Percentiles rank a stretch among this genome's conserved stretches.
Conservation (phyloP, 345 rosid species). For the Citrus reticulata region DNA sequence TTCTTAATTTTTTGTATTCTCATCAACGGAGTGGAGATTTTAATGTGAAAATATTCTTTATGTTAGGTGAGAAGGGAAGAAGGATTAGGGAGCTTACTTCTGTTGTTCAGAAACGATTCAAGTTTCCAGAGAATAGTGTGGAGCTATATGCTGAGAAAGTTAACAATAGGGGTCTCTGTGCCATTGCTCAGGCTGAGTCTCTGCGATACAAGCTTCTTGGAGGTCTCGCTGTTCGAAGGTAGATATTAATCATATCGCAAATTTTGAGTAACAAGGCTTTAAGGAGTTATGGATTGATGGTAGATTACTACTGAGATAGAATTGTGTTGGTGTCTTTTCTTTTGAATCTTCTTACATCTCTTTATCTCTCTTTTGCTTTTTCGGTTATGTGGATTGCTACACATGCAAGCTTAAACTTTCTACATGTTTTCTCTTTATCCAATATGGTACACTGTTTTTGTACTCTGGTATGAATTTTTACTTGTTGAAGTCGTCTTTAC, state of each 20-base stretch:
- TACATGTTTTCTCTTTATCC: no score
- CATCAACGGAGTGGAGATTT: no score
- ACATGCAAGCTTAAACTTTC: background rate
- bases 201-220: slow-evolving; percentile 89
- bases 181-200: slow-evolving; percentile 93
- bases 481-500: no score
- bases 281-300: background rate
- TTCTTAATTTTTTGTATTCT: no score
- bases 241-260: background rate
- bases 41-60: background rate
- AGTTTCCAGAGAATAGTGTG: slow-evolving; percentile 67
- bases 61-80: slow-evolving; percentile 77
- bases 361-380: background rate
- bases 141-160: slow-evolving; percentile 88
- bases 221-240: slow-evolving; percentile 91
- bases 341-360: background rate
- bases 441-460: no score
- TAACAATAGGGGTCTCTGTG: slow-evolving; percentile 76
- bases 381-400: background rate
- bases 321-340: background rate
- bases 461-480: no score
- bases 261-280: background rate
- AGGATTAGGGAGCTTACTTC: slow-evolving; percentile 84
- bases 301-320: background rate
- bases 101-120: slow-evolving; percentile 69